Evolutionary conservation across 2,329 filamentous ascomycete genomes (phyloP), one percentile per base, ranked within the genome.

Genomic region (Cercospora citrullina): DNA sequence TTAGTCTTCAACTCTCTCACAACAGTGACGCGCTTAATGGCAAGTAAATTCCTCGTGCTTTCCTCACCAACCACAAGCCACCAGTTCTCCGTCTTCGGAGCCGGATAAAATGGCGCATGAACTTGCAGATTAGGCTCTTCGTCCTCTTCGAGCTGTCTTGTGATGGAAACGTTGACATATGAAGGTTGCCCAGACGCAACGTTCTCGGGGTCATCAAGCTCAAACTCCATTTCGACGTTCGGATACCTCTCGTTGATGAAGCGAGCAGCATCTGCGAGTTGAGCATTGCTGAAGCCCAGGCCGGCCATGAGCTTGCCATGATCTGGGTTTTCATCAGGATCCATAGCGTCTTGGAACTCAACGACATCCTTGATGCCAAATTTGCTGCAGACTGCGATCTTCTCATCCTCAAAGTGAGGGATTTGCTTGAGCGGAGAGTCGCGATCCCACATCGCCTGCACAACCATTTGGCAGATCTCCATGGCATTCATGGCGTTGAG

Each of bases 381-480:
- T 67, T 91, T 89, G 76, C 91, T 91, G 55, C 92, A 93, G 71
- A 88, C 91, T 80, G 94, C 91, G 73, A 98, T 90, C 61, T 91
- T 90, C 69, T 94, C 90, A 42, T 90, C 87, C 16, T 90, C 88
- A 79, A 98, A 98, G 82, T 98, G 93, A 73, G 95, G 95, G 76
- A 99, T 97, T 81, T 99, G 95, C 83, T 97, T 97, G 73, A 99
- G 86, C 45, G 95, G 94, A 75, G 92, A 96, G 79, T 99, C 95
- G 67, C 94, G 91, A 81, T 99, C 94, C 95, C 95, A 99, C 92
- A 98, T 97, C 60, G 91, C 94, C 81, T 99, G 95, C 3, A 99
- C 94, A 63, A 96, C 92, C 95, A 99, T 99, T 78, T 99, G 95
- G 12, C 92, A 96, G 87, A 99, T 93, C 80, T 99, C 95, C 94